Conservation (phyloP, 192 early-diverging fungal genomes). For the Spizellomyces sp. region DNA sequence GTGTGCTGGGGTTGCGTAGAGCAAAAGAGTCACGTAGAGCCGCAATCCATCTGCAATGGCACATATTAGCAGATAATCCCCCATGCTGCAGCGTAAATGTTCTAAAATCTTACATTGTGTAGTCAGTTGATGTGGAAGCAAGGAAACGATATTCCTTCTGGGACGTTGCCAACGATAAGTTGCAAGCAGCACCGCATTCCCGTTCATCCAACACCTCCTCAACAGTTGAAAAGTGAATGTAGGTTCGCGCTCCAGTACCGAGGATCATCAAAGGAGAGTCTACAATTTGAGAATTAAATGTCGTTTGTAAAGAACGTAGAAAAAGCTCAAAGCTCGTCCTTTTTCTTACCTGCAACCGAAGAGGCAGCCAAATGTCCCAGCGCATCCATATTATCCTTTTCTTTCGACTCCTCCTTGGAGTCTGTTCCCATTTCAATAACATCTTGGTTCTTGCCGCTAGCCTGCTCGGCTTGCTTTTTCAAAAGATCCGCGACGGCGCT, state of each 20-base stretch:
- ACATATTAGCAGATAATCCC: constrained; percentile 1
- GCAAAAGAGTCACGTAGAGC: constrained; percentile 9
- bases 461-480: background rate
- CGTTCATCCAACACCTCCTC: constrained; percentile 32
- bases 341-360: constrained; percentile 30
- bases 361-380: constrained; percentile 34
- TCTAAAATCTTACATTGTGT: constrained; percentile 21
- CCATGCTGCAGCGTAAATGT: background rate
- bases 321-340: background rate
- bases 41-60: constrained; percentile 10
- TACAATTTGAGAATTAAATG: background rate
- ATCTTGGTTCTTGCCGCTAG: background rate
- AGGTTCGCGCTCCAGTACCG: constrained; percentile 23
- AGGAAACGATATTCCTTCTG: constrained; percentile 34
- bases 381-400: constrained; percentile 32
- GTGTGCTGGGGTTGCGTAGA: background rate
- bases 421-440: background rate
- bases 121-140: constrained; percentile 37
- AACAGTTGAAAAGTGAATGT: constrained; percentile 38
- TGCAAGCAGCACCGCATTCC: constrained; percentile 29
- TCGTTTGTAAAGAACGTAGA: background rate
- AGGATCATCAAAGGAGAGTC: constrained; percentile 37
- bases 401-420: background rate
- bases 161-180: constrained; percentile 25
- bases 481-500: constrained; percentile 8